Evolutionary conservation across 257 asterid genomes (phyloP), one percentile per base, ranked within the genome.

Genomic region (Solanum etuberosum): DNA sequence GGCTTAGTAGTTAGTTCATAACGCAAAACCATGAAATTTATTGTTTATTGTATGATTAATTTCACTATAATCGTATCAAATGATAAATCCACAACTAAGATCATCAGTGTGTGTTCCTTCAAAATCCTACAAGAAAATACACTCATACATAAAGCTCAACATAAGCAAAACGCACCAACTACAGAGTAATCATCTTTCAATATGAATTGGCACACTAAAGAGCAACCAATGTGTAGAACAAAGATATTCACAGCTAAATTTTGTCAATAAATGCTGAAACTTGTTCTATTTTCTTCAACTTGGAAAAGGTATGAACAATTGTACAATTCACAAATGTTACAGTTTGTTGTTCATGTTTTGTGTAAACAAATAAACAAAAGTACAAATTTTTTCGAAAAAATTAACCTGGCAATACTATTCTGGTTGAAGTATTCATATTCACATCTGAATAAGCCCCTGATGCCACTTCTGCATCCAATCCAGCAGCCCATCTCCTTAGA

Each of bases 401-500:
- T 86, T 88, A 92, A 61, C 92, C 93, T 3, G 95, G 95, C 87
- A 94, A 87, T 23, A 93, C 89, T 86, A 93, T 90, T 37, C 93
- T 89, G 8, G 92, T 91, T n/a, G 96, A 84, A 32, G 71, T 61
- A 91, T 83, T 88, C 83, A 84, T 91, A 90, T 87, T 91, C 92
- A 93, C 90, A 86, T 90, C 81, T 72, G 93, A 85, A 12, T 92
- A 87, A 12, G 88, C 86, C 12, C 38, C 83, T 73, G 87, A 67
- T 34, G 74, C 86, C 86, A 86, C 92, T 82, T 92, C 93, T 40
- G 92, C 95, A 32, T 92, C 92, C 7, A 92, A 65, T 9, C 98
- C 98, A 11, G 95, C 96, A 2, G 97, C 98, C 99, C 99, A 96
- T 92, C 99, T 93, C 92, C 98, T 92, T 43, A 96, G 88, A 48